Conservation (phyloP, 2,329 filamentous ascomycete species). For the Phialophora tarda region DNA sequence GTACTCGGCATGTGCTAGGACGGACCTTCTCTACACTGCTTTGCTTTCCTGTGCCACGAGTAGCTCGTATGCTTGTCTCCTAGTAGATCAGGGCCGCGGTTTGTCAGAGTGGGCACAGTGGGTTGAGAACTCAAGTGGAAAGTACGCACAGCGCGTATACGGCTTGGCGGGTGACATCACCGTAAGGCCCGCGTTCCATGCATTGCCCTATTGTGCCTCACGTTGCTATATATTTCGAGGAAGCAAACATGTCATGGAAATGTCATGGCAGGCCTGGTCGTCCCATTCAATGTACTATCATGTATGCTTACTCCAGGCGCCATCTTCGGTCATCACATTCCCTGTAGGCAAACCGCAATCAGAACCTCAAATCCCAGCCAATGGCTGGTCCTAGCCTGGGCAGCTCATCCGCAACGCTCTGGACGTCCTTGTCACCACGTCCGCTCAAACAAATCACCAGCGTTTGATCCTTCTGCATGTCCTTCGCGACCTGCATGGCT, state of each 20-base stretch:
- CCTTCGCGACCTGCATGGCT: conserved; percentile 87
- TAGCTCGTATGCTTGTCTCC: neutral
- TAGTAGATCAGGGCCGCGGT: neutral
- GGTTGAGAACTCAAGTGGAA: neutral
- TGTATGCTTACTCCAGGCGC: neutral
- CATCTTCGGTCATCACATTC: neutral
- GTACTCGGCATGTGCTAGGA: neutral
- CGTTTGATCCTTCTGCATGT: conserved; percentile 80
- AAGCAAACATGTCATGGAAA: neutral
- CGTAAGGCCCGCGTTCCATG: neutral
- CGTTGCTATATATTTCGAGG: too few relatives aligned
- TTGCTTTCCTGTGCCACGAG: neutral
- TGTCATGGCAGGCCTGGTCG: neutral
- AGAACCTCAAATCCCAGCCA: conserved; percentile 69
- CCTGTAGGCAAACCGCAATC: conserved; percentile 33
- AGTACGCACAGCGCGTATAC: neutral
- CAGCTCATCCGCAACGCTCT: conserved; percentile 94
- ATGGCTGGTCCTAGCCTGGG: conserved; percentile 88
- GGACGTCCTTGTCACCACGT: conserved; percentile 96
- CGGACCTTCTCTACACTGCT: neutral
- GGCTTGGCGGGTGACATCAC: neutral
- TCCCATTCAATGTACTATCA: neutral
- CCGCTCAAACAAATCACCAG: conserved; percentile 93
- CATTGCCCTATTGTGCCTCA: too few relatives aligned
- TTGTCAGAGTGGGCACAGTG: neutral